Conservation (phyloP, 177 flowering plant species). For the Telopea speciosissima region DNA sequence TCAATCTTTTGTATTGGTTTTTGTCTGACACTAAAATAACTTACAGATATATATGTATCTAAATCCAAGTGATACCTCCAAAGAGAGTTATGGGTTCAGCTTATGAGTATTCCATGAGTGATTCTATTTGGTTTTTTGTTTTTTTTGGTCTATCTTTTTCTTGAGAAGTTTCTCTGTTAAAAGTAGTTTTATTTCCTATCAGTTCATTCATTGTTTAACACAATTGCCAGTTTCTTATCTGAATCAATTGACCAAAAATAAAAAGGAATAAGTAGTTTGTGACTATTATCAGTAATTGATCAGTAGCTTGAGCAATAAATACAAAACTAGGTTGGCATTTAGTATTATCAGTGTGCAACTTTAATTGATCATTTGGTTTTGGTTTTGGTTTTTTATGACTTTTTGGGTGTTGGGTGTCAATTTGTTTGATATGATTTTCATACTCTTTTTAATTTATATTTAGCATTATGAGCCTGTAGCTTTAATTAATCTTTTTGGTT, state of each 20-base stretch:
- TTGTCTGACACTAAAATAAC: neutral
- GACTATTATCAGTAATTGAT: too few species aligned
- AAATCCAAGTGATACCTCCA: neutral
- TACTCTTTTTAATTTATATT: too few species aligned
- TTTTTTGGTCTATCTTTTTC: neutral
- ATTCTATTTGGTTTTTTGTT: neutral
- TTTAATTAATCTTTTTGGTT: too few species aligned
- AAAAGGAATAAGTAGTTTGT: too few species aligned
- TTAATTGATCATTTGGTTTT: too few species aligned
- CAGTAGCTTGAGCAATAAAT: too few species aligned
- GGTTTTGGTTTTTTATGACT: too few species aligned
- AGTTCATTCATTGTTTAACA: neutral
- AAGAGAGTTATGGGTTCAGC: neutral
- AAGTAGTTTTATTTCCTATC: neutral
- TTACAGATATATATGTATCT: conserved; percentile 1
- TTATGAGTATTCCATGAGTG: neutral
- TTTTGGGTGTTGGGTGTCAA: too few species aligned
- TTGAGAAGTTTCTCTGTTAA: neutral
- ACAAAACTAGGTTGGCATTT: too few species aligned
- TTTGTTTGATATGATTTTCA: too few species aligned
- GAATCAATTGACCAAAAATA: neutral
- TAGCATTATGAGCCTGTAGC: too few species aligned
- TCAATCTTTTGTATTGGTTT: neutral
- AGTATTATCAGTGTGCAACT: too few species aligned
- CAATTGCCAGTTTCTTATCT: neutral